A percentile compares a stretch with the other conserved stretches of the same genome.
phyloP scores from a whole-genome alignment of 257 asterid genomes.

The Nicotiana noctiflora region DNA sequence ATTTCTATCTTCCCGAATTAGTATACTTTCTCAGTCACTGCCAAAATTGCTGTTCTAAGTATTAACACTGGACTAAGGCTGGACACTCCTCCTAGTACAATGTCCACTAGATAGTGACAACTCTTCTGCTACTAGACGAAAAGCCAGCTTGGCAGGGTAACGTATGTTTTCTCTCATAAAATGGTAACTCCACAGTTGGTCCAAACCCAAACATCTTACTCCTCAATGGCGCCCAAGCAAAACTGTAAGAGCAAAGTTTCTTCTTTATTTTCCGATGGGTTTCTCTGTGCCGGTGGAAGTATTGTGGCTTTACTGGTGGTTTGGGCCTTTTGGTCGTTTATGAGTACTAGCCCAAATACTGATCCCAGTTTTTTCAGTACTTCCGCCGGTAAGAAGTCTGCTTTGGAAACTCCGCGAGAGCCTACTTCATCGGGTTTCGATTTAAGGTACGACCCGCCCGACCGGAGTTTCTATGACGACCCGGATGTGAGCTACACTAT shows the following conservation, averaged over 20 bases:
- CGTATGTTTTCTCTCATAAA: conserved; percentile 12
- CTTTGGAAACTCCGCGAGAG: background rate
- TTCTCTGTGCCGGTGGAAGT: conserved; percentile 43
- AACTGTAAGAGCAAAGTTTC: conserved; percentile 32
- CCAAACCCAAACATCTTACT: conserved; percentile 22
- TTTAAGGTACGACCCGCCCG: conserved; percentile 52
- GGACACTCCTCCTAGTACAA: conserved; percentile 4
- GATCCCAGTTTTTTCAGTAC: conserved; percentile 17
- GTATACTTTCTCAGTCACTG: background rate
- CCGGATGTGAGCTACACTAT: conserved; percentile 54
- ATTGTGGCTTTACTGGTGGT: conserved; percentile 34
- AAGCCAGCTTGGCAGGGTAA: conserved; percentile 20
- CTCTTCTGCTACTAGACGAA: conserved; percentile 29
- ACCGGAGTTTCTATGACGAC: conserved; percentile 67
- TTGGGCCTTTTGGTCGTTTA: conserved; percentile 58
- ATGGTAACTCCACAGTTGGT: conserved; percentile 37
- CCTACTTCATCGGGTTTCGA: conserved; percentile 15
- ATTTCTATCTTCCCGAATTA: conserved; percentile 14
- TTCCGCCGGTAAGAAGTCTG: conserved; percentile 12
- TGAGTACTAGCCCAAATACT: conserved; percentile 21
- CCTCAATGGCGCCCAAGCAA: conserved; percentile 36
- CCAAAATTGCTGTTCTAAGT: conserved; percentile 8
- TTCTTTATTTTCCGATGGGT: conserved; percentile 32
- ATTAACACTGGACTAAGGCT: background rate
- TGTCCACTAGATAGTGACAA: conserved; percentile 9